Conservation (phyloP, 2,329 filamentous ascomycete genomes). For the Cladobotryum protrusum region DNA sequence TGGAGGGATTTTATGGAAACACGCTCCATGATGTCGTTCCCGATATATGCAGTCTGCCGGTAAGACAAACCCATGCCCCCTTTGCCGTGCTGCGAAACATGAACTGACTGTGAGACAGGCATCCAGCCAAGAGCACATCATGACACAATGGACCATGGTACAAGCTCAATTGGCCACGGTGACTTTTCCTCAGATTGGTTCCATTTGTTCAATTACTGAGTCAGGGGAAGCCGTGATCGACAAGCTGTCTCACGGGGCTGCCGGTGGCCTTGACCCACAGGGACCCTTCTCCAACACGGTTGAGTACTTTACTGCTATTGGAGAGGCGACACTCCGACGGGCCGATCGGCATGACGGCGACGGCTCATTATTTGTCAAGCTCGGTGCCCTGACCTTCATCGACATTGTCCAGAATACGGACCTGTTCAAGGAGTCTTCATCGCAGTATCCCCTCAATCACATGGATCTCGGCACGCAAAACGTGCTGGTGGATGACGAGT, state of each 20-base stretch:
- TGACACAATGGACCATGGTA: no score
- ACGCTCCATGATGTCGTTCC: constrained; percentile 15
- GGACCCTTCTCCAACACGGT: constrained; percentile 15
- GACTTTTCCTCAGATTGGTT: constrained; percentile 19
- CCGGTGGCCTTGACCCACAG: constrained; percentile 1
- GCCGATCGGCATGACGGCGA: no score
- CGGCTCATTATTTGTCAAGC: no score
- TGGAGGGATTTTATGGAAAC: constrained; percentile 22
- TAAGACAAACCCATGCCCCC: not conserved
- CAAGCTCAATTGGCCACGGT: constrained; percentile 17
- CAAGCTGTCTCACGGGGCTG: constrained; percentile 10
- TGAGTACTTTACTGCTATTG: constrained; percentile 6
- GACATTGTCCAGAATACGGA: no score
- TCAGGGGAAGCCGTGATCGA: constrained; percentile 17
- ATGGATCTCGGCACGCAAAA: constrained; percentile 30
- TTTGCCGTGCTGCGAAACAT: no score
- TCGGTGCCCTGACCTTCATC: no score
- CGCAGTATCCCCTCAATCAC: constrained; percentile 20
- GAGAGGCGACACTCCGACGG: no score
- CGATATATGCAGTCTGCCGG: constrained; percentile 16
- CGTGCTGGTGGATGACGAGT: constrained; percentile 25
- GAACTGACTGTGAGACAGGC: no score
- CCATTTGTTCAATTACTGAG: constrained; percentile 16
- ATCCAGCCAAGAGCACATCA: no score
- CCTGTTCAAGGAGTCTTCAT: no score